A percentile compares a stretch with the other conserved stretches of the same genome.
Conservation (phyloP, 140 eudicot species). For the Cichorium intybus region DNA sequence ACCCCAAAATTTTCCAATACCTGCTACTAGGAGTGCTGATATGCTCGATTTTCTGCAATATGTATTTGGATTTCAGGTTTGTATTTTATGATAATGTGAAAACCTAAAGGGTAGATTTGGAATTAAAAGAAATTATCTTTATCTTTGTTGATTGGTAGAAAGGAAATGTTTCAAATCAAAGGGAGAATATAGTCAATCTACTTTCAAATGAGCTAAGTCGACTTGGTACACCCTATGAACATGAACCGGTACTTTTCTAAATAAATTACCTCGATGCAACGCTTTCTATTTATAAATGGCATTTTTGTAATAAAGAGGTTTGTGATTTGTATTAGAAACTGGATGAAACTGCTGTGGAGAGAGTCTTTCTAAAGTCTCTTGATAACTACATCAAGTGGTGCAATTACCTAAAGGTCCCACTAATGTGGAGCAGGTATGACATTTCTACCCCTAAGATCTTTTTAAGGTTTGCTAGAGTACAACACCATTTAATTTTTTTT, state of each 20-base stretch:
- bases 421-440: slow-evolving; percentile 92
- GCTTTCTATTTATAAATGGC: neutral
- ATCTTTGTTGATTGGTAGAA: slow-evolving; percentile 56
- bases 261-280: neutral
- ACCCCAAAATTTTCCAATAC: slow-evolving; percentile 64
- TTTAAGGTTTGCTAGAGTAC: slow-evolving; percentile 8
- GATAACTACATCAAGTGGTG: slow-evolving; percentile 97
- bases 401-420: slow-evolving; percentile 56
- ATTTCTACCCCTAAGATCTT: slow-evolving; percentile 10
- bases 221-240: slow-evolving; percentile 63
- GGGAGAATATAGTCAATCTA: slow-evolving; percentile 87
- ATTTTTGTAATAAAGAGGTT: neutral
- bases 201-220: slow-evolving; percentile 94
- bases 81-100: slow-evolving; percentile 25
- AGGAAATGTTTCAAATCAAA: slow-evolving; percentile 92
- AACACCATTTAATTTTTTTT: neutral
- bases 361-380: slow-evolving; percentile 76
- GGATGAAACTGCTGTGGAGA: slow-evolving; percentile 92
- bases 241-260: slow-evolving; percentile 67
- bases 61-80: slow-evolving; percentile 92
- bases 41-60: slow-evolving; percentile 86
- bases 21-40: slow-evolving; percentile 78
- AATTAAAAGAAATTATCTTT: slow-evolving; percentile 4
- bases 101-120: slow-evolving; percentile 1
- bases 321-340: slow-evolving; percentile 56